Conservation (phyloP, 768 basidiomycete genomes). For the Agaricus subrufescens region DNA sequence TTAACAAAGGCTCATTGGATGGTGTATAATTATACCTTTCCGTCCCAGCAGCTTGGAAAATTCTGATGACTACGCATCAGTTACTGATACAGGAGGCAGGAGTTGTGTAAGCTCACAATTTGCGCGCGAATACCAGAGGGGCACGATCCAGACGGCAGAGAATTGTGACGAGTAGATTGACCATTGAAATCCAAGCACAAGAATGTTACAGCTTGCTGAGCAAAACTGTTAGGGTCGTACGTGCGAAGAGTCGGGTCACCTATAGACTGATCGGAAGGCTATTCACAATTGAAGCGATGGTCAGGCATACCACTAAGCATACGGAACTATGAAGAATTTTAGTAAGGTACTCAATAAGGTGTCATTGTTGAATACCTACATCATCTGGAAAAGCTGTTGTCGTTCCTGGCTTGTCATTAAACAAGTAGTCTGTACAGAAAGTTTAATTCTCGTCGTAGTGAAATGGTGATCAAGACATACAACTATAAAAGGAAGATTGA, state of each 20-base stretch:
- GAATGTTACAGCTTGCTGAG: constrained; percentile 44
- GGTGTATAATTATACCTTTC: constrained; percentile 29
- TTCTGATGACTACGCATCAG: constrained; percentile 26
- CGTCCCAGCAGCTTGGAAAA: constrained; percentile 55
- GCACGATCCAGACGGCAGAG: constrained; percentile 33
- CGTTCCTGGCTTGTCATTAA: constrained; percentile 37
- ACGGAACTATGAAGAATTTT: constrained; percentile 34
- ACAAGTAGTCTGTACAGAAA: constrained; percentile 39
- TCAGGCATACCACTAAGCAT: constrained; percentile 42
- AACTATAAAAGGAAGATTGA: constrained; percentile 17
- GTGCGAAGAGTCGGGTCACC: constrained; percentile 41
- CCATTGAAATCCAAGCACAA: constrained; percentile 45
- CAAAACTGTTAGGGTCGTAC: constrained; percentile 38
- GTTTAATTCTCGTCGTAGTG: not conserved
- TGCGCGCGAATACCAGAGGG: constrained; percentile 47
- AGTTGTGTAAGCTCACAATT: constrained; percentile 41
- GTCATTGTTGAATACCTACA: constrained; percentile 24
- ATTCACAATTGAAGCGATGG: not conserved
- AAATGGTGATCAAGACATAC: constrained; percentile 15
- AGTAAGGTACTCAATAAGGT: constrained; percentile 6
- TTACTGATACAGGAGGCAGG: not conserved
- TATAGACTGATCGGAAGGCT: constrained; percentile 9
- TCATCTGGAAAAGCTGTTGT: constrained; percentile 54
- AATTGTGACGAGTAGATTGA: constrained; percentile 30
- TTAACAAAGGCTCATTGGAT: not conserved